A percentile compares a stretch with the other conserved stretches of the same genome.
Conservation (phyloP, 2,329 filamentous ascomycete genomes). For the Rosellinia necatrix region DNA sequence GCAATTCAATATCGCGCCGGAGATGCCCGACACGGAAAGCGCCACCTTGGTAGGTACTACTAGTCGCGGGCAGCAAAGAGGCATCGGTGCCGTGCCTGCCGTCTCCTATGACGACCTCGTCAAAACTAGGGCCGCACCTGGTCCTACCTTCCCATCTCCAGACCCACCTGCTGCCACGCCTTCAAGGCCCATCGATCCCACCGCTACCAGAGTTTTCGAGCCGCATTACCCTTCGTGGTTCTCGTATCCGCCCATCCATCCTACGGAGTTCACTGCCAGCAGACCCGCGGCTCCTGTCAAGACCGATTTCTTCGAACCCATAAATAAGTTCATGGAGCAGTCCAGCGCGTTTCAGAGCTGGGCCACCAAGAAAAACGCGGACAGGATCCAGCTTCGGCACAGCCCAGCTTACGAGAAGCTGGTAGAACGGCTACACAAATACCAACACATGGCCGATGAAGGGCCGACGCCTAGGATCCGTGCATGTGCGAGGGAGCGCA, state of each 20-base stretch:
- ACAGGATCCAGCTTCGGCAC: slow-evolving; percentile 20
- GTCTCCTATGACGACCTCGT: background rate
- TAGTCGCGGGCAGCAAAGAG: background rate
- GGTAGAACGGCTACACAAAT: slow-evolving; percentile 9
- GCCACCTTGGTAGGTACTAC: background rate
- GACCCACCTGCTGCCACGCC: background rate
- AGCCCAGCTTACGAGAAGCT: slow-evolving; percentile 9
- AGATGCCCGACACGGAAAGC: background rate
- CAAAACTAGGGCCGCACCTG: background rate
- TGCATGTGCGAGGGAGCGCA: slow-evolving; percentile 5
- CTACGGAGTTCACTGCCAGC: slow-evolving; percentile 13
- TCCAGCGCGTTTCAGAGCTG: slow-evolving; percentile 27
- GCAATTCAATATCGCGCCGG: background rate
- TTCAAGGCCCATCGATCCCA: slow-evolving; percentile 1
- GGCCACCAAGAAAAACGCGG: slow-evolving; percentile 21
- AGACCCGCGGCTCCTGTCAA: background rate
- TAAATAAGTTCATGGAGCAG: slow-evolving; percentile 22
- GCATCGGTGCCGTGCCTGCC: background rate
- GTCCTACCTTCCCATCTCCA: slow-evolving; percentile 12
- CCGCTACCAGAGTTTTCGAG: slow-evolving; percentile 8
- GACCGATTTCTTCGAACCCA: background rate
- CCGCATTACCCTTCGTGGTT: slow-evolving; percentile 19
- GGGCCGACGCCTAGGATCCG: slow-evolving; percentile 4
- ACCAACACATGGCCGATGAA: slow-evolving; percentile 7
- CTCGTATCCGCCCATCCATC: slow-evolving; percentile 19